Base-by-base conservation (phyloP, 495 filamentous ascomycete species). In the Annulohypoxylon stygium region DNA sequence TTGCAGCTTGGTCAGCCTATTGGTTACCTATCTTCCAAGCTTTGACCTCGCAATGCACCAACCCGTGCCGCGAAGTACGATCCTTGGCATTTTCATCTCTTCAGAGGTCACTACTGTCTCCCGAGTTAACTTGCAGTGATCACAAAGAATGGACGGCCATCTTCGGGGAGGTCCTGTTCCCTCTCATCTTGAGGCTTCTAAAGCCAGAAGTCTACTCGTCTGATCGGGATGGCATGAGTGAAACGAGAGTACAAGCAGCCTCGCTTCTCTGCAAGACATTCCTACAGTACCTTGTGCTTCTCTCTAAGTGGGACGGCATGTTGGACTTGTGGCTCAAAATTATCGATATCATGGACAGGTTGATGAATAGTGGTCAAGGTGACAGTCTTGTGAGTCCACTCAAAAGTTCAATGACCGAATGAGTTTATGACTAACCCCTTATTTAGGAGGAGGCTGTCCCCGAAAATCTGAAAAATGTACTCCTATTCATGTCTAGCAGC, bases 121-220 rank as follows among this genome's bases (percentile, higher is more conserved):
- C 82, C 2, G 90, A 96, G 65, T 83, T 98, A 36, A 91, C 89
- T 3, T 92, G 93, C 9, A 84, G 82, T 54, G 91, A 95, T 59
- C 91, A 95, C 71, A 88, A 92, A 61, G 93, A 98, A 81, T 99
- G 96, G 96, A 93, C 91, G 0, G 91, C 93, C 34, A 97, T 99
- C 34, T 99, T 99, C 77, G 90, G 91, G 66, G 92, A 97, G 74
- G 95, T 98, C 16, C 86, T 99, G 25, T 98, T 98, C 81, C 96
- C 97, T n/a, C 87, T 99, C 16, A 93, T 98, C 61, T 84, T 90
- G 60, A 89, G 91, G 61, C 86, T 99, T 16, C 85, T 99, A 23
- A 98, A 98, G 81, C 97, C 96, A 0, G 96, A 99, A 81, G 91
- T 98, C 30, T 98, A 95, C 78, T 94, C 95, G 54, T 91, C 93